Evolutionary conservation across 2,329 filamentous ascomycete genomes (phyloP).

Genomic region (Emergomyces pasteurianus): DNA sequence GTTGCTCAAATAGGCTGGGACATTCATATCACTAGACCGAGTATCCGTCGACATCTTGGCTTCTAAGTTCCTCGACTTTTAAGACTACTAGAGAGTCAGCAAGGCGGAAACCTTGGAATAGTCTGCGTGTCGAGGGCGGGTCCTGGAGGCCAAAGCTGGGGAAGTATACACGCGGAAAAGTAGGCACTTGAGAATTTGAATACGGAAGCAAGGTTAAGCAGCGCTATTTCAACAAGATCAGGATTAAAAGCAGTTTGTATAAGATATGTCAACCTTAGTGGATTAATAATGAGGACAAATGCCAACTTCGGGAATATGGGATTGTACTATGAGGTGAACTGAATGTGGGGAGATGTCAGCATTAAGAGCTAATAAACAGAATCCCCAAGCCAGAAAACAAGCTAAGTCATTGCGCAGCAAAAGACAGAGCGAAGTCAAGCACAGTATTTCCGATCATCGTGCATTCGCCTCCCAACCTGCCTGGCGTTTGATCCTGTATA

Average conservation of each 20-base stretch:
- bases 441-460: neutral
- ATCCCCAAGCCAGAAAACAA: neutral
- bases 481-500: neutral
- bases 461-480: neutral
- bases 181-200: neutral
- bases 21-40: neutral
- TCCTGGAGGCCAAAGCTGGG: no score
- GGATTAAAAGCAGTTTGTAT: neutral
- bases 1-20: neutral
- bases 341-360: neutral
- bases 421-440: neutral
- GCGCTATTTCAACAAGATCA: neutral
- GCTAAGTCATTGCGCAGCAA: neutral
- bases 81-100: neutral
- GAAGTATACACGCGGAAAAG: neutral
- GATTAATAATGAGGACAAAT: neutral
- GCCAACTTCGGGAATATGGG: neutral
- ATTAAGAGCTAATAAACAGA: neutral
- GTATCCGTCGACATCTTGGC: conserved; percentile 1
- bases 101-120: neutral
- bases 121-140: neutral
- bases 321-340: neutral
- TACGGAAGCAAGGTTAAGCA: neutral
- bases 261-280: neutral
- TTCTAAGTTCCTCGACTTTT: neutral